Percentiles rank a stretch among this genome's conserved stretches.
These are phyloP conservation scores for Solanum clarkiae DNA, from an alignment of 257 asterid genomes.

Conservation along the genomic window DNA sequence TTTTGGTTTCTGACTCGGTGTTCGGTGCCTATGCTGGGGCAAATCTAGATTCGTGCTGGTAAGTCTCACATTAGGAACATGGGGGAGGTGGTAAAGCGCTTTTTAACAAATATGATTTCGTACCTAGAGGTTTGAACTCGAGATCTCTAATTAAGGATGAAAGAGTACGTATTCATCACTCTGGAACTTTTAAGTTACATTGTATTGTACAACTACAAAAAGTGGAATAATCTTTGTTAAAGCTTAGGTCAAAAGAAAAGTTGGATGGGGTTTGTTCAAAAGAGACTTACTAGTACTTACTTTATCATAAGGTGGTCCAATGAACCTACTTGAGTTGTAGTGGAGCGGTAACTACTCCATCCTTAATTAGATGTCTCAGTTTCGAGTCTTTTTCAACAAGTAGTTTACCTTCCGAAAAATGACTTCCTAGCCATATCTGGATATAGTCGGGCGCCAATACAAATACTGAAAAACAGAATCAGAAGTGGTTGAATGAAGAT, in stretches of 20 bases:
- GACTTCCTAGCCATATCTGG: background rate
- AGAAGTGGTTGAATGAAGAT: slow-evolving; percentile 12
- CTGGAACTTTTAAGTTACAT: background rate
- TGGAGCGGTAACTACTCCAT: background rate
- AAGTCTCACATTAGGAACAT: background rate
- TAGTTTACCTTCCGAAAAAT: background rate
- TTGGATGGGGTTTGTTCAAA: slow-evolving; percentile 15
- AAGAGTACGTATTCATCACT: background rate
- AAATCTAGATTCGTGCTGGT: background rate
- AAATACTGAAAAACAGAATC: too few relatives aligned
- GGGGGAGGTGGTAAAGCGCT: background rate
- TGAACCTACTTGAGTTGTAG: background rate
- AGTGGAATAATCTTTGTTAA: slow-evolving; percentile 31
- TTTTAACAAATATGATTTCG: background rate
- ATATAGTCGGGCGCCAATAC: background rate
- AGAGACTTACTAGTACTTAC: slow-evolving; percentile 4
- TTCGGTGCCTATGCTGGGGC: background rate
- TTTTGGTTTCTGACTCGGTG: background rate
- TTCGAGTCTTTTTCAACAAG: too few relatives aligned
- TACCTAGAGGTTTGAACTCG: background rate
- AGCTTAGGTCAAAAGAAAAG: slow-evolving; percentile 23
- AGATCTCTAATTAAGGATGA: background rate
- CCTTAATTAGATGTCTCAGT: background rate
- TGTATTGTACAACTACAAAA: slow-evolving; percentile 10
- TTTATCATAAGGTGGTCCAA: slow-evolving; percentile 11